Evolutionary conservation across 2,329 filamentous ascomycete genomes (phyloP).

Genomic region (Myriangium duriaei): DNA sequence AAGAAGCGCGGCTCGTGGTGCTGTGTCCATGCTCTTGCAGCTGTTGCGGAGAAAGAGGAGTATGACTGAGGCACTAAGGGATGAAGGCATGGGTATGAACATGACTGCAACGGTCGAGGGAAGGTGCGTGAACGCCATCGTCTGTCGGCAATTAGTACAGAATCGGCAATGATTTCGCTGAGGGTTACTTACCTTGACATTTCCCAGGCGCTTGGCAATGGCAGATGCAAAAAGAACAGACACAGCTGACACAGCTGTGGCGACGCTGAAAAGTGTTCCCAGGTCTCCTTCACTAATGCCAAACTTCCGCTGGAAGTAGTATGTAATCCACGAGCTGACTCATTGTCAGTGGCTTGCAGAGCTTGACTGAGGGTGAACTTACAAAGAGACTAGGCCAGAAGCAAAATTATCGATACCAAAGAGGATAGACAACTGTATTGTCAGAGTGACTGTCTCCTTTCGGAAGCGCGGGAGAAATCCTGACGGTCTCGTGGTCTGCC

Average conservation of each 20-base stretch:
- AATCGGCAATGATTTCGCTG: neutral
- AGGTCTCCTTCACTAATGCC: conserved; percentile 9
- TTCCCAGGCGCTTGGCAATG: conserved; percentile 10
- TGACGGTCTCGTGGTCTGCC: neutral
- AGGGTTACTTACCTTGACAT: conserved; percentile 1
- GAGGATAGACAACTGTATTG: conserved; percentile 5
- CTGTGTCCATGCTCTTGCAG: conserved; percentile 56
- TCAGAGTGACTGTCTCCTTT: neutral
- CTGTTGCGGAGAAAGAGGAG: conserved; percentile 52
- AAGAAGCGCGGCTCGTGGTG: conserved; percentile 57
- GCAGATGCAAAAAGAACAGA: conserved; percentile 10
- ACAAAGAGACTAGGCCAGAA: conserved; percentile 10
- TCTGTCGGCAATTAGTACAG: conserved; percentile 28
- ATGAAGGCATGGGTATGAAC: conserved; percentile 46
- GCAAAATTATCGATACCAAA: conserved; percentile 11
- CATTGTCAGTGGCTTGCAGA: neutral
- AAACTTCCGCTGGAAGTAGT: conserved; percentile 12
- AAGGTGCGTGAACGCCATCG: conserved; percentile 45
- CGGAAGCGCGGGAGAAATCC: conserved; percentile 5
- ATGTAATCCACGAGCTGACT: conserved; percentile 10
- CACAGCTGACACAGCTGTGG: conserved; percentile 8
- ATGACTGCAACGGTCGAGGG: conserved; percentile 51
- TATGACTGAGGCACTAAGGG: conserved; percentile 41
- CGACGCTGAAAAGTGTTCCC: conserved; percentile 10
- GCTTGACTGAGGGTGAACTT: no score